Conservation (phyloP, 78 protist genomes). For the Protostelium mycophagum region DNA sequence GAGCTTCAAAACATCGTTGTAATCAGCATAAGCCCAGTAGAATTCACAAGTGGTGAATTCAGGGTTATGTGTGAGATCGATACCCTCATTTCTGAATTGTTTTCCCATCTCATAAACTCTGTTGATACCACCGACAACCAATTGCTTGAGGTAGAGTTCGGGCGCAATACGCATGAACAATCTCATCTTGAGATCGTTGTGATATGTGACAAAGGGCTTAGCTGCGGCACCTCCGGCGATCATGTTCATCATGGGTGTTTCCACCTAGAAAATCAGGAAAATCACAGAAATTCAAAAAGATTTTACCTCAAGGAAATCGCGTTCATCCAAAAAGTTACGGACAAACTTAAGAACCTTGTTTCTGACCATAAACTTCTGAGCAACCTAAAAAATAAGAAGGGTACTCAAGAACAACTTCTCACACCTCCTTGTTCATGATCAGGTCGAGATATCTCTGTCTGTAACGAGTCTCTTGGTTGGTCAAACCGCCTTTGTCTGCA, state of each 20-base stretch:
- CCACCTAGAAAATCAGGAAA: no score
- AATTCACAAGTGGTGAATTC: constrained; percentile 99
- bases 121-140: constrained; percentile 98
- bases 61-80: constrained; percentile 99
- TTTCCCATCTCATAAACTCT: constrained; percentile 99
- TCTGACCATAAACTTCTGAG: constrained; percentile 73
- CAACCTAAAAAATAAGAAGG: no score
- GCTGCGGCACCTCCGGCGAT: constrained; percentile 99
- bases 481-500: constrained; percentile 33
- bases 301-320: constrained; percentile 80
- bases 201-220: constrained; percentile 98
- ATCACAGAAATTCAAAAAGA: constrained; percentile 9
- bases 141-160: constrained; percentile 98
- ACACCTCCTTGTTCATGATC: constrained; percentile 80
- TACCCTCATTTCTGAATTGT: constrained; percentile 99
- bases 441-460: constrained; percentile 96
- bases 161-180: constrained; percentile 99
- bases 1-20: constrained; percentile 95
- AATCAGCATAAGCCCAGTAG: constrained; percentile 99
- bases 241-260: constrained; percentile 98
- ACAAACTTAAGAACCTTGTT: constrained; percentile 82
- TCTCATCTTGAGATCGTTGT: constrained; percentile 93
- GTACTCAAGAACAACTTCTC: no score
- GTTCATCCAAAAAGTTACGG: constrained; percentile 75
- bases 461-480: constrained; percentile 80